Base-by-base conservation (phyloP, 1,284 basidiomycete genomes). In the Takashimella tepidaria region DNA sequence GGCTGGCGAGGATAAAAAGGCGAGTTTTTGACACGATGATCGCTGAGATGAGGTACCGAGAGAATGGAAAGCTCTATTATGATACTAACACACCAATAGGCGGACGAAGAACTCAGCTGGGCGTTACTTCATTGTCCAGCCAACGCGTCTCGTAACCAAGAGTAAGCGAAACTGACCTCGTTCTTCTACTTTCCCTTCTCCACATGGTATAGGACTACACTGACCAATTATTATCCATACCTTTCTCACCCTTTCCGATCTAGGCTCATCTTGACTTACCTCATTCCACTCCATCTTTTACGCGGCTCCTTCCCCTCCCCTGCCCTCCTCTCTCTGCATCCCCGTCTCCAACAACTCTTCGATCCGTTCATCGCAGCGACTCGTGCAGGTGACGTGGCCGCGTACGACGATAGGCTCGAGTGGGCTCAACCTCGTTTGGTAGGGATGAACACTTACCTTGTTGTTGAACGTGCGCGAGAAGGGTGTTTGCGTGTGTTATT, bases 1-100 rank as follows among this genome's bases (percentile, higher is more conserved):
- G 54, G 90, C 89, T 62, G 95, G 97, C 70, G 88, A 95, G 50
- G 95, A 92, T 68, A 79, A 79, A 43, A 89, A 89, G 77, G 87
- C 86, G 50, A 22, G 74, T 61, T n/a, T n/a, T n/a, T n/a, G 43
- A 2, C 5, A 42, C 16, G 20, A 11, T 25, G 21, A n/a, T n/a
- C n/a, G n/a, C n/a, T n/a, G n/a, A n/a, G n/a, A n/a, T n/a, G n/a
- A n/a, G n/a, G n/a, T n/a, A n/a, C n/a, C n/a, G n/a, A n/a, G n/a
- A n/a, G n/a, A n/a, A n/a, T n/a, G n/a, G n/a, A n/a, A n/a, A n/a
- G n/a, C n/a, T n/a, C n/a, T n/a, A n/a, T n/a, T n/a, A n/a, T n/a
- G n/a, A n/a, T n/a, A n/a, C n/a, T n/a, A n/a, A n/a, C n/a, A n/a
- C n/a, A n/a, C n/a, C n/a, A 16, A 50, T 41, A 89, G 84, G 85